phyloP scores from a whole-genome alignment of 139 green algal species.

The Cymbomonas tetramitiformis region DNA sequence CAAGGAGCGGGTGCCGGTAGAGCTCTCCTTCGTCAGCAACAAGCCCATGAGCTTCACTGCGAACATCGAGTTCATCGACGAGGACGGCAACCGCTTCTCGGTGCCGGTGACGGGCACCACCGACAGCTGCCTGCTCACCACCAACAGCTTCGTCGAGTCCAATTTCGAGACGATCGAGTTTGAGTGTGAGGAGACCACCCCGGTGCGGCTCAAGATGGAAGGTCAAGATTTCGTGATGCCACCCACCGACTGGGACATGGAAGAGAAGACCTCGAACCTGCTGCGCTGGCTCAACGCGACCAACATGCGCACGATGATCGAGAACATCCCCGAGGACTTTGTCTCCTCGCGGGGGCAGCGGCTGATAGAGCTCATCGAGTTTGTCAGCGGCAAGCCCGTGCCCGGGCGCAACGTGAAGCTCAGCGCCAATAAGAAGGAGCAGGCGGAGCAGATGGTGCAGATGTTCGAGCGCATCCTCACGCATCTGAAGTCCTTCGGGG shows the following conservation, averaged over 20 bases:
- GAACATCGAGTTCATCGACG: slow-evolving; percentile 58
- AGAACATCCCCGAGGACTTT: slow-evolving; percentile 35
- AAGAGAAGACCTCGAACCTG: background rate
- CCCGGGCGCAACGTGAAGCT: background rate
- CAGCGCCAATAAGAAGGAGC: slow-evolving; percentile 13
- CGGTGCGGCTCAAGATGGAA: background rate
- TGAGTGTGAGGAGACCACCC: background rate
- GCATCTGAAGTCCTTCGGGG: slow-evolving; percentile 43
- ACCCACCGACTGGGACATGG: background rate
- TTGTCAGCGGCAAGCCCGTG: slow-evolving; percentile 41
- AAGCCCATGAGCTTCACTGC: slow-evolving; percentile 53
- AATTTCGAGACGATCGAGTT: slow-evolving; percentile 20
- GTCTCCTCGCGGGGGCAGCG: slow-evolving; percentile 34
- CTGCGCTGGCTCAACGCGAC: slow-evolving; percentile 16
- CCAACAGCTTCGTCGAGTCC: slow-evolving; percentile 35
- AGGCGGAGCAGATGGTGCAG: slow-evolving; percentile 35
- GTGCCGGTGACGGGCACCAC: slow-evolving; percentile 42
- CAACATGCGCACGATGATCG: slow-evolving; percentile 24
- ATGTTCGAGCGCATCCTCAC: slow-evolving; percentile 40
- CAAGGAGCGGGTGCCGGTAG: slow-evolving; percentile 52
- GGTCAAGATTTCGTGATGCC: background rate
- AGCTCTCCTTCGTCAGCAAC: slow-evolving; percentile 40
- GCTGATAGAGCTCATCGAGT: slow-evolving; percentile 52
- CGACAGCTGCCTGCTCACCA: slow-evolving; percentile 53
- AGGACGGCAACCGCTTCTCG: slow-evolving; percentile 36